These are phyloP conservation scores for Komagataella pseudopastoris DNA, from an alignment of 805 yeast species.

Conservation along the genomic window DNA sequence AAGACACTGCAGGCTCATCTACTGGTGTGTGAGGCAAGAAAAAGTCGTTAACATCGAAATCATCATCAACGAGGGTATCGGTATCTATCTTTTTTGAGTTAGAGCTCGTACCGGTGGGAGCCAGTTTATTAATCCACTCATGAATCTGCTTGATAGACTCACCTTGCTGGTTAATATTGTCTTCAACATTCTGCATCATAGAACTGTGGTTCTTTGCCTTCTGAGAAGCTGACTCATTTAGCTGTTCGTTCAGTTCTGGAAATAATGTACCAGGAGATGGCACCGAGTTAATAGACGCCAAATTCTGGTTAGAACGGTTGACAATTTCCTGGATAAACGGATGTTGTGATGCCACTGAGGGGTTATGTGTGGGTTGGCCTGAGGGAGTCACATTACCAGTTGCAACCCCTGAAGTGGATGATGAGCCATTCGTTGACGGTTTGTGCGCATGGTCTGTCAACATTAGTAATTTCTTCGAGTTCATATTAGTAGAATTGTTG, in stretches of 20 bases:
- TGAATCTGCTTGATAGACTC: constrained; percentile 40
- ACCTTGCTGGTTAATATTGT: constrained; percentile 33
- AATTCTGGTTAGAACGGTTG: neutral
- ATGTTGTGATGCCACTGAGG: constrained; percentile 1
- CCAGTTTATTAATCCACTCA: constrained; percentile 35
- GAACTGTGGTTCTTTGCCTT: neutral
- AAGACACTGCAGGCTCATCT: constrained; percentile 1
- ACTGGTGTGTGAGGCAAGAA: constrained; percentile 16
- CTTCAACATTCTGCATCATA: constrained; percentile 26
- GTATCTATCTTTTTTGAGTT: constrained; percentile 2
- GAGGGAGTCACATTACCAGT: neutral
- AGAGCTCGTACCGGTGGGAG: constrained; percentile 1
- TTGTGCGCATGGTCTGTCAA: neutral
- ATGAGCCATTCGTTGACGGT: neutral
- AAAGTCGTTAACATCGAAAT: constrained; percentile 20
- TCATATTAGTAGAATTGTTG: neutral
- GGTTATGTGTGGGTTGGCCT: neutral
- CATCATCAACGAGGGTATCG: constrained; percentile 10
- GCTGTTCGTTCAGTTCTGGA: constrained; percentile 11
- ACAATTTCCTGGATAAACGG: constrained; percentile 6
- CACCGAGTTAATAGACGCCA: constrained; percentile 1
- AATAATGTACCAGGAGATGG: constrained; percentile 15
- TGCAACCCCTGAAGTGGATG: neutral
- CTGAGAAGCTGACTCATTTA: neutral
- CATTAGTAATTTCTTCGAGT: neutral